Evolutionary conservation across 2,329 filamentous ascomycete species (phyloP).

Genomic region (Rhinocladiella similis): DNA sequence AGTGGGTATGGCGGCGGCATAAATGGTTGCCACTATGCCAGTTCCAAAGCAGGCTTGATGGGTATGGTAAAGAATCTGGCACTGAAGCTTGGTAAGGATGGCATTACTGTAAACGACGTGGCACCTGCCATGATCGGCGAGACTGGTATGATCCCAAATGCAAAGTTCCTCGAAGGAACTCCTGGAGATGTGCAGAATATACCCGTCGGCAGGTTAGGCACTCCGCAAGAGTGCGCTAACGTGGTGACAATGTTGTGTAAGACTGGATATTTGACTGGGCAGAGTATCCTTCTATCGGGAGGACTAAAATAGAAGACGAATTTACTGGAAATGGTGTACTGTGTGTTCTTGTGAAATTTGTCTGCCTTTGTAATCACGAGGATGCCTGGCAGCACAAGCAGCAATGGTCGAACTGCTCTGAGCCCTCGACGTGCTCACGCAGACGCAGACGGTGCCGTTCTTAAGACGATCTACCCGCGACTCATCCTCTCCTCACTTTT

Average conservation of each 20-base stretch:
- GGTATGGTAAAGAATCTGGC: conserved; percentile 67
- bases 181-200: conserved; percentile 61
- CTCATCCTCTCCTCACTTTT: too few species aligned
- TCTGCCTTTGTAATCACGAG: too few species aligned
- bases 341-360: too few species aligned
- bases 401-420: too few species aligned
- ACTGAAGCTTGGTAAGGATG: conserved; percentile 58
- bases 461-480: too few species aligned
- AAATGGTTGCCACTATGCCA: conserved; percentile 56
- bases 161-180: conserved; percentile 50
- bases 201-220: conserved; percentile 58
- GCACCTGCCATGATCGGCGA: conserved; percentile 68
- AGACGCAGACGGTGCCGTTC: too few species aligned
- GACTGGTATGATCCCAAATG: conserved; percentile 62
- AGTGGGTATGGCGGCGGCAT: conserved; percentile 63
- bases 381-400: too few species aligned
- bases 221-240: conserved; percentile 60
- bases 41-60: conserved; percentile 62
- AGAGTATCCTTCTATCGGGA: conserved; percentile 55
- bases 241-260: conserved; percentile 60
- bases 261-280: conserved; percentile 61
- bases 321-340: too few species aligned
- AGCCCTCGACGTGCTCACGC: too few species aligned
- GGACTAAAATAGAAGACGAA: conserved; percentile 52
- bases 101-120: conserved; percentile 68